These are phyloP conservation scores for Plasmodium yoelii DNA, from an alignment of 169 alveolate genomes.

Conservation along the genomic window DNA sequence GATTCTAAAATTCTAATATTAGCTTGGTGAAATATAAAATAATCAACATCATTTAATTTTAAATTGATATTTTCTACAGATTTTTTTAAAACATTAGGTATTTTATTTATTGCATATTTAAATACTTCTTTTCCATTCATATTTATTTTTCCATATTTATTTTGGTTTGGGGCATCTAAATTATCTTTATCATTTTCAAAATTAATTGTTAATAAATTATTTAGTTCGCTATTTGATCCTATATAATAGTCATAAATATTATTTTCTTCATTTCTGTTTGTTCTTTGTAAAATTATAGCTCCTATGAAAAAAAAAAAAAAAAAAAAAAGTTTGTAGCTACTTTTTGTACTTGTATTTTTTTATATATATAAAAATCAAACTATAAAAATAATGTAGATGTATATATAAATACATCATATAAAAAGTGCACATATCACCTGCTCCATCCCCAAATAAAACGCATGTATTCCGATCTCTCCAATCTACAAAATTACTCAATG, in stretches of 20 bases:
- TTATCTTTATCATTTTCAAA: conserved; percentile 29
- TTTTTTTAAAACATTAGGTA: conserved; percentile 77
- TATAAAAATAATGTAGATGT: too few species aligned
- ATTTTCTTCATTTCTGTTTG: conserved; percentile 72
- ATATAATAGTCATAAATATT: conserved; percentile 42
- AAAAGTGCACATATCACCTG: conserved; percentile 73
- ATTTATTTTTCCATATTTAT: conserved; percentile 61
- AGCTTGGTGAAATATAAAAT: conserved; percentile 85
- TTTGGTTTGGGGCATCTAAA: conserved; percentile 43
- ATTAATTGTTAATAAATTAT: conserved; percentile 50
- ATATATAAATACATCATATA: too few species aligned
- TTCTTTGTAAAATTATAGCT: conserved; percentile 54
- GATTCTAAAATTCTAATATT: conserved; percentile 83
- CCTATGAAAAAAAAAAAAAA: conserved; percentile 15
- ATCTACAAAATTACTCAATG: conserved; percentile 80
- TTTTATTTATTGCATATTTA: conserved; percentile 77
- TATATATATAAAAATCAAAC: too few species aligned
- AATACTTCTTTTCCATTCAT: conserved; percentile 86
- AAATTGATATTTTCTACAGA: conserved; percentile 72
- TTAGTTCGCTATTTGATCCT: conserved; percentile 56
- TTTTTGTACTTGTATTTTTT: too few species aligned
- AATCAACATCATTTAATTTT: conserved; percentile 76
- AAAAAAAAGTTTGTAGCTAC: too few species aligned
- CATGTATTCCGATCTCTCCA: conserved; percentile 84
- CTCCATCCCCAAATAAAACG: conserved; percentile 82